Evolutionary conservation across 495 filamentous ascomycete species (phyloP).

Genomic region (Hypoxylon intermedium): DNA sequence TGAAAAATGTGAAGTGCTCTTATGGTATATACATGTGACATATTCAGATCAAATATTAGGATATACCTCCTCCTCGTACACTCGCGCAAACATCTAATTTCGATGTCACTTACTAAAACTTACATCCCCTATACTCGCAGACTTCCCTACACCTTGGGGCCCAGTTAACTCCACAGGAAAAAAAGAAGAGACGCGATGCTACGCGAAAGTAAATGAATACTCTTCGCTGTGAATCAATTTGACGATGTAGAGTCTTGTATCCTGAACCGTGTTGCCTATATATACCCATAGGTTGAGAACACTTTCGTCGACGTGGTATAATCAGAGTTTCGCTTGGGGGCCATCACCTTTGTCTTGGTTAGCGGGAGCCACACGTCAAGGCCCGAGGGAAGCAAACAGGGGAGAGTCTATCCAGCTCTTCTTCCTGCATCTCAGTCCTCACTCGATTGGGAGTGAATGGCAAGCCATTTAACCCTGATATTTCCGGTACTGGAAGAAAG

Average conservation of each 20-base stretch:
- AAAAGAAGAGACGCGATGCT: too few relatives aligned
- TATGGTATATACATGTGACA: not conserved
- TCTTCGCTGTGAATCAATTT: too few relatives aligned
- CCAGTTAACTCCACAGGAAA: not conserved
- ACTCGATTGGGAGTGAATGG: too few relatives aligned
- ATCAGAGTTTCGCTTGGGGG: constrained; percentile 18
- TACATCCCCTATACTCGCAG: too few relatives aligned
- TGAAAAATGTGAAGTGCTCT: too few relatives aligned
- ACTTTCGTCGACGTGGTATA: too few relatives aligned
- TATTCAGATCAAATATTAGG: not conserved
- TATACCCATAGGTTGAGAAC: not conserved
- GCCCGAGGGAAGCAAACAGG: not conserved
- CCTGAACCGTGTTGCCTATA: too few relatives aligned
- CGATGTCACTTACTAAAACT: too few relatives aligned
- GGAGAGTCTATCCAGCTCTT: not conserved
- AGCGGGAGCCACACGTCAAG: not conserved
- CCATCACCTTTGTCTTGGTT: constrained; percentile 11
- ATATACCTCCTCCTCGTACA: not conserved
- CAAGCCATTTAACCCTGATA: not conserved
- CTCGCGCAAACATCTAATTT: not conserved
- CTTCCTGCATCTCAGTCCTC: not conserved
- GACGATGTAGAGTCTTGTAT: too few relatives aligned
- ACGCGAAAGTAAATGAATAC: too few relatives aligned
- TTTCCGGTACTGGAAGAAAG: constrained; percentile 22
- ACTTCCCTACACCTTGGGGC: not conserved